These are phyloP conservation scores for Clitoria ternatea DNA, from an alignment of 306 rosid species.

Conservation along the genomic window DNA sequence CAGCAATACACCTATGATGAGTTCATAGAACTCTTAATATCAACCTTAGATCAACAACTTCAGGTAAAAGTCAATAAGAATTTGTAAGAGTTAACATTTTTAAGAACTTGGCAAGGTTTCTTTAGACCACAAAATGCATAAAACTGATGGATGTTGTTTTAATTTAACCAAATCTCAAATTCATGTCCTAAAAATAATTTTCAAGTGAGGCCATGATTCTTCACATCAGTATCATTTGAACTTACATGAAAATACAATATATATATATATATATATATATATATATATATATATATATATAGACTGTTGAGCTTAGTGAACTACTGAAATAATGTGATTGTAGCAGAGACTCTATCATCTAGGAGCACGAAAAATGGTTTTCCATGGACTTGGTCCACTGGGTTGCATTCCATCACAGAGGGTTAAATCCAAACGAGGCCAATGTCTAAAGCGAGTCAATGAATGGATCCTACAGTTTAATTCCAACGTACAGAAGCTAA, in stretches of 20 bases:
- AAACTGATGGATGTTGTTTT: no score
- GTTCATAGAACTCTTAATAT: conserved; percentile 45
- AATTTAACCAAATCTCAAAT: no score
- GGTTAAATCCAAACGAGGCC: conserved; percentile 60
- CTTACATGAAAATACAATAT: background rate
- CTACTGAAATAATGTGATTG: background rate
- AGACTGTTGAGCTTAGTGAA: background rate
- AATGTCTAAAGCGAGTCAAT: conserved; percentile 68
- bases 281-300: no score
- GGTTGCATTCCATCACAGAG: conserved; percentile 97
- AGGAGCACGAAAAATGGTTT: conserved; percentile 58
- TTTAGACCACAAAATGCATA: no score
- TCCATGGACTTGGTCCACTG: conserved; percentile 73
- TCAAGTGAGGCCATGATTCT: background rate
- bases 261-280: no score
- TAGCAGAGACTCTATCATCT: conserved; percentile 55
- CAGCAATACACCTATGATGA: conserved; percentile 83
- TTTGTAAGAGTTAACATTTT: background rate
- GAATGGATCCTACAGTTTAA: conserved; percentile 41
- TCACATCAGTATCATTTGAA: background rate
- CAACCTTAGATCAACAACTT: conserved; percentile 57
- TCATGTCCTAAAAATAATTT: no score
- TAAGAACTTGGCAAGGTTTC: background rate
- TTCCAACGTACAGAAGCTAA: conserved; percentile 45
- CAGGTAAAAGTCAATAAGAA: conserved; percentile 22